Evolutionary conservation across 2,329 filamentous ascomycete species (phyloP).

Genomic region (Sordariomycetes sp.): DNA sequence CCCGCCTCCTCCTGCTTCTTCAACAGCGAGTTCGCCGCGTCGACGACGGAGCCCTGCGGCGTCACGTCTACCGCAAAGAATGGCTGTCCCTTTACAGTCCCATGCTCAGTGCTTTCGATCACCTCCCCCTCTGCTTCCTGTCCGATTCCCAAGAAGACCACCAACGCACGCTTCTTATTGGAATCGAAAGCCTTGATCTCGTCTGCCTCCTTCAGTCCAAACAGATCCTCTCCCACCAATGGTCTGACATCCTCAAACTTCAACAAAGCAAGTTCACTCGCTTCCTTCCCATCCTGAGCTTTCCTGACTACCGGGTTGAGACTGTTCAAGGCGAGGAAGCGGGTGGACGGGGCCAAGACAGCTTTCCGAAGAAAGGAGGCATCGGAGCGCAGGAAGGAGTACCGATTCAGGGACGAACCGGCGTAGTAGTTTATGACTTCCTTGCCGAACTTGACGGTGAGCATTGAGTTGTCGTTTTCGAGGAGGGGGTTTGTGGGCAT

Average conservation of each 20-base stretch:
- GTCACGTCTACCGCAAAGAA: constrained; percentile 90
- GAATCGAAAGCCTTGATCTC: constrained; percentile 68
- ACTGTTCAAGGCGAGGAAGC: constrained; percentile 71
- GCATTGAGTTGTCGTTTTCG: constrained; percentile 50
- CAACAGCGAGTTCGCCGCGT: constrained; percentile 45
- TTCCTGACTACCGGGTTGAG: constrained; percentile 68
- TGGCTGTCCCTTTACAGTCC: constrained; percentile 67
- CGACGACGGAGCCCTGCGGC: constrained; percentile 53
- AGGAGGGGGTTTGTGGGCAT: constrained; percentile 35
- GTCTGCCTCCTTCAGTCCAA: constrained; percentile 62
- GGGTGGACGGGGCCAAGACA: constrained; percentile 53
- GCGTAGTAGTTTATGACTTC: constrained; percentile 81
- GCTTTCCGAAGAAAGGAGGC: constrained; percentile 60
- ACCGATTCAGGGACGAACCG: constrained; percentile 66
- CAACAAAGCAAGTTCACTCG: constrained; percentile 57
- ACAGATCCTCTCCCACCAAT: constrained; percentile 65
- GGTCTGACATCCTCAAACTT: constrained; percentile 58
- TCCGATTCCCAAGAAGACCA: constrained; percentile 81
- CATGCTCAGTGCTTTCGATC: constrained; percentile 34
- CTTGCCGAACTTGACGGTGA: constrained; percentile 68
- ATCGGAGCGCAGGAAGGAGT: constrained; percentile 68
- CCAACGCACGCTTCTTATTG: constrained; percentile 51
- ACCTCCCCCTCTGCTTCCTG: constrained; percentile 41
- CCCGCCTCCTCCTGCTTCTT: constrained; percentile 41
- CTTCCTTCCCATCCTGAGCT: too few relatives aligned